These are phyloP conservation scores for Gnomoniopsis smithogilvyi DNA, from an alignment of 2,329 filamentous ascomycete species.

Conservation along the genomic window DNA sequence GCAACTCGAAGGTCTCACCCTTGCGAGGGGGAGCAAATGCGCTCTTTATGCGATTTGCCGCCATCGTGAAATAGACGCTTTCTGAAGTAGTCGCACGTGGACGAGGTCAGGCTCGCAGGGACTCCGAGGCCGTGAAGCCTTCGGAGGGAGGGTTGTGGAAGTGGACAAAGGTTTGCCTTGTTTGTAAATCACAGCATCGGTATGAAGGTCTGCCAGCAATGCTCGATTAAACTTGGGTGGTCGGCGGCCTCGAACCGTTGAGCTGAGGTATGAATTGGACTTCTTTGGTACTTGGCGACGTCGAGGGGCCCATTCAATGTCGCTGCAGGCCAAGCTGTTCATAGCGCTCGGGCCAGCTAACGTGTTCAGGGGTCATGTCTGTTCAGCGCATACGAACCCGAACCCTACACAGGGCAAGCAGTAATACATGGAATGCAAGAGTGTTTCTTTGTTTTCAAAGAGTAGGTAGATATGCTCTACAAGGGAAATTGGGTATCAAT, in stretches of 20 bases:
- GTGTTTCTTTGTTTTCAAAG: neutral
- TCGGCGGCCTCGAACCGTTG: slow-evolving; percentile 11
- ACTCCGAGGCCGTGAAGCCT: slow-evolving; percentile 7
- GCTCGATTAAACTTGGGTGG: slow-evolving; percentile 9
- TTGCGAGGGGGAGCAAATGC: slow-evolving; percentile 92
- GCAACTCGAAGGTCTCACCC: slow-evolving; percentile 96
- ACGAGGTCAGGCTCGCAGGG: slow-evolving; percentile 26
- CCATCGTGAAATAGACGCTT: slow-evolving; percentile 56
- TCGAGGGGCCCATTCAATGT: slow-evolving; percentile 16
- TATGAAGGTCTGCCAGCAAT: neutral
- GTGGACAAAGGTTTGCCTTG: neutral
- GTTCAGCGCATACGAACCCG: slow-evolving; percentile 12
- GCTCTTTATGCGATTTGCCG: slow-evolving; percentile 92
- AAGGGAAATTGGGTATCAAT: neutral
- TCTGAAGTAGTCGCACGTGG: slow-evolving; percentile 4
- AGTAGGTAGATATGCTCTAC: neutral
- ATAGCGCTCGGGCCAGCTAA: slow-evolving; percentile 9
- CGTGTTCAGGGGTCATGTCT: slow-evolving; percentile 11
- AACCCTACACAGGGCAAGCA: neutral
- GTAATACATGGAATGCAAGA: neutral
- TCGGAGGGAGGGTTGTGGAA: neutral
- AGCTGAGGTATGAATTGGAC: neutral
- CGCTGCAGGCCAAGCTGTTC: slow-evolving; percentile 18
- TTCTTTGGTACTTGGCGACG: neutral
- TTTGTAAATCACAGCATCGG: slow-evolving; percentile 8